A percentile compares a stretch with the other conserved stretches of the same genome.
Conservation (phyloP, 495 filamentous ascomycete genomes). For the Sordaria brevicollis region DNA sequence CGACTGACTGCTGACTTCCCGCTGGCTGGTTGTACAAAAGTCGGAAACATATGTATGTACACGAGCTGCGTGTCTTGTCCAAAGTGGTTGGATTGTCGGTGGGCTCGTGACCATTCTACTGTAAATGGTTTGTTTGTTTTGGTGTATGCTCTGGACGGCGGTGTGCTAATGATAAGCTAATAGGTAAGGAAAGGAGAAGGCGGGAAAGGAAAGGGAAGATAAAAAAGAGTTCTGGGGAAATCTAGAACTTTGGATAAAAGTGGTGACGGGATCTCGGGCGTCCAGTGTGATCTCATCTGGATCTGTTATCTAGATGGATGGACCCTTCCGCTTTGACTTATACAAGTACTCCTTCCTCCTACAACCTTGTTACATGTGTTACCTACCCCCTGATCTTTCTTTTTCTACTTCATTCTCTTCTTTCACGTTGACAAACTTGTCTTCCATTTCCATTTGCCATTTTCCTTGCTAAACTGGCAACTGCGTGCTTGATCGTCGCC, state of each 20-base stretch:
- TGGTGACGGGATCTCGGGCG: not conserved
- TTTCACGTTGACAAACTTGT: not conserved
- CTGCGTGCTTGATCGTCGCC: not conserved
- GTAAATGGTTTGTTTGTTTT: not conserved
- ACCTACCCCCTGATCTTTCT: not conserved
- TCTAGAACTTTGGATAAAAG: not conserved
- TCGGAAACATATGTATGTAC: not conserved
- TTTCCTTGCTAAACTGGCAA: not conserved
- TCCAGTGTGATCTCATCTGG: not conserved
- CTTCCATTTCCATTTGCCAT: not conserved
- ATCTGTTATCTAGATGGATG: not conserved
- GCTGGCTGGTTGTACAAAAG: not conserved
- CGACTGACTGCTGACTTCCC: not conserved
- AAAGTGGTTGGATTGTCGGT: not conserved
- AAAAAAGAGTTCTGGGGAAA: not conserved
- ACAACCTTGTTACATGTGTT: not conserved
- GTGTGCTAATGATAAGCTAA: not conserved
- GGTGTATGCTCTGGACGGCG: not conserved
- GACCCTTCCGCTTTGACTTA: not conserved
- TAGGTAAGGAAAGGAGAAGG: not conserved
- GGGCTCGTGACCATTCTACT: not conserved
- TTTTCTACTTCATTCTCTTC: not conserved
- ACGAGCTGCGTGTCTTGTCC: not conserved
- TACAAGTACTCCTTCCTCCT: not conserved
- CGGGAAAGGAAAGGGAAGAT: not conserved